Conservation (phyloP, 2,329 filamentous ascomycete species). For the Ophiostoma australiae region DNA sequence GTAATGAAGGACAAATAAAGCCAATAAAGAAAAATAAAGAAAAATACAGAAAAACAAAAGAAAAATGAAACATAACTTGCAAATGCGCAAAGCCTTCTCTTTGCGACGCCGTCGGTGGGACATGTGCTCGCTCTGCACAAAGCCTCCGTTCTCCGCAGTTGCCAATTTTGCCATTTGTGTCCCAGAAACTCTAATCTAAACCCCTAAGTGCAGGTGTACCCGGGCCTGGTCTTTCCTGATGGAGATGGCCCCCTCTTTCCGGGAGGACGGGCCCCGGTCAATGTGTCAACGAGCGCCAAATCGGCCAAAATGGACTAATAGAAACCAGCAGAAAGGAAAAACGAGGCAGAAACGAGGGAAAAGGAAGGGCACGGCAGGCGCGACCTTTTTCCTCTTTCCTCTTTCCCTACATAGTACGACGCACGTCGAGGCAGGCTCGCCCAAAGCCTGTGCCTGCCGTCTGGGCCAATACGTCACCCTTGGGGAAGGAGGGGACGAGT, state of each 20-base stretch:
- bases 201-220: conserved; percentile 55
- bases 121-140: conserved; percentile 4
- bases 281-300: conserved; percentile 16
- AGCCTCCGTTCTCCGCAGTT: conserved; percentile 12
- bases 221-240: conserved; percentile 29
- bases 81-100: neutral
- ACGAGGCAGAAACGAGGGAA: neutral
- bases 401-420: neutral
- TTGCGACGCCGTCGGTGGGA: conserved; percentile 11
- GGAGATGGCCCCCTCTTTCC: conserved; percentile 15
- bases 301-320: conserved; percentile 11
- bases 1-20: neutral
- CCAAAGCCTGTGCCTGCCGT: conserved; percentile 13
- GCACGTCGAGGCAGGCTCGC: neutral
- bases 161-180: neutral
- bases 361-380: neutral
- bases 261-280: conserved; percentile 10
- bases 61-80: too few relatives aligned
- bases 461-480: conserved; percentile 18
- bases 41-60: neutral
- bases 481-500: neutral
- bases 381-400: conserved; percentile 6
- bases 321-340: conserved; percentile 5
- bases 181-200: conserved; percentile 38
- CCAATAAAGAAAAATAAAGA: neutral